Base-by-base conservation (phyloP, 257 asterid species). In the Solanum boliviense region DNA sequence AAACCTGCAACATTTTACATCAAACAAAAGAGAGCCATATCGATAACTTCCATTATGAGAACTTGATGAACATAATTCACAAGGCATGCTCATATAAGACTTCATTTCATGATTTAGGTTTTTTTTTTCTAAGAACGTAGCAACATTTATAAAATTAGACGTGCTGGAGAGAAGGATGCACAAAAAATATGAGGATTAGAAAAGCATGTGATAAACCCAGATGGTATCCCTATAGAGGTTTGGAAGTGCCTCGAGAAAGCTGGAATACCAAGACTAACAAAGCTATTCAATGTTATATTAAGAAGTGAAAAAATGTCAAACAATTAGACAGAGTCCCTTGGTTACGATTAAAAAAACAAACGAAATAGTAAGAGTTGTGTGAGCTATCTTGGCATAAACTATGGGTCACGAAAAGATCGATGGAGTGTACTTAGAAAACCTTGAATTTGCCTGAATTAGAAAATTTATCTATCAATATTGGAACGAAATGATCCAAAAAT, bases 341-440 rank as follows among this genome's bases (percentile, higher is more conserved):
- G 68, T 46, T 44, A 48, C 8, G 18, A 81, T 16, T 44, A 27
- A 16, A 44, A 56, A 81, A 46, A 46, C 85, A 46, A 25, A 29
- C 5, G 3, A 46, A 16, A 44, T 29, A 46, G 13, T 44, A 35
- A 46, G 31, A 81, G 18, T 16, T 44, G 27, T 44, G 27, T 81
- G 68, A 81, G 35, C 39, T 46, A 46, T 44, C 85, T 46, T 44
- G 67, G 65, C 35, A 79, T 44, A 81, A 46, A 81, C 67, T 81
- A 76, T 76, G 39, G 9, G 25, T 81, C 68, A 81, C 4, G 27
- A 46, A 81, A 89, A 98, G 36, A 78, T n/a, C 23, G 2, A 76
- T 25, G 23, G 35, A 15, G 35, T 78, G 84, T 78, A 44, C 68
- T 15, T 81, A 29, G 68, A 81, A 81, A 81, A 81, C 39, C 67